Evolutionary conservation across 225 moss, liverwort and hornwort genomes (phyloP).

Genomic region (Climacium dendroides): DNA sequence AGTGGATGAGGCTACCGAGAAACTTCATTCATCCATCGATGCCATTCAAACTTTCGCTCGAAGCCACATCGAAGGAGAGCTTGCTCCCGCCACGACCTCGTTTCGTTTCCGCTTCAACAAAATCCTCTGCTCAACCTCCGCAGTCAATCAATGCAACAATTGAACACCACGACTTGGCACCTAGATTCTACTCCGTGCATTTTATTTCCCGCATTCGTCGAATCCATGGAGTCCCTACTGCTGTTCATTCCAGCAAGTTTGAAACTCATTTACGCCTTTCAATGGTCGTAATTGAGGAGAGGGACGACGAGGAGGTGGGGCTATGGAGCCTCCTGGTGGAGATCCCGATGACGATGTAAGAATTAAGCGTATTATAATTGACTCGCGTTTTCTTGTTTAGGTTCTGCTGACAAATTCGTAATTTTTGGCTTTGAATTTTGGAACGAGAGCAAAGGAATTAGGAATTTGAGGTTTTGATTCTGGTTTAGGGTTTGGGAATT

Average conservation of each 20-base stretch:
- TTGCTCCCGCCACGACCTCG: background rate
- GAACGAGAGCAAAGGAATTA: background rate
- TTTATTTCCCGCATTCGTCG: background rate
- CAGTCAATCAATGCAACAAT: background rate
- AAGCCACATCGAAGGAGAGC: background rate
- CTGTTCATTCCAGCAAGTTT: background rate
- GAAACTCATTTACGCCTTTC: background rate
- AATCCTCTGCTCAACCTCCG: no score
- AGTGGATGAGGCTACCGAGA: background rate
- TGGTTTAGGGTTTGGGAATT: background rate
- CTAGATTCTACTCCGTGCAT: background rate
- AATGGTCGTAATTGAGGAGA: conserved; percentile 1
- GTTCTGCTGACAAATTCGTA: background rate
- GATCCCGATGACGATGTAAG: conserved; percentile 28
- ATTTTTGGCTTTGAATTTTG: background rate
- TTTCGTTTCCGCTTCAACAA: background rate
- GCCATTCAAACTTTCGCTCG: conserved; percentile 6
- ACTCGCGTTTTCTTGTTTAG: background rate
- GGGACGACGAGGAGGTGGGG: background rate
- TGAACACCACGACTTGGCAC: background rate
- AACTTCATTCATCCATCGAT: background rate
- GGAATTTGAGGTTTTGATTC: background rate
- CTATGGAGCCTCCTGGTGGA: conserved; percentile 9
- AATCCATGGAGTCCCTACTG: background rate
- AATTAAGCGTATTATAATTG: background rate